phyloP scores from a whole-genome alignment of 495 filamentous ascomycete species.

The Penicillium cosmopolitanum region DNA sequence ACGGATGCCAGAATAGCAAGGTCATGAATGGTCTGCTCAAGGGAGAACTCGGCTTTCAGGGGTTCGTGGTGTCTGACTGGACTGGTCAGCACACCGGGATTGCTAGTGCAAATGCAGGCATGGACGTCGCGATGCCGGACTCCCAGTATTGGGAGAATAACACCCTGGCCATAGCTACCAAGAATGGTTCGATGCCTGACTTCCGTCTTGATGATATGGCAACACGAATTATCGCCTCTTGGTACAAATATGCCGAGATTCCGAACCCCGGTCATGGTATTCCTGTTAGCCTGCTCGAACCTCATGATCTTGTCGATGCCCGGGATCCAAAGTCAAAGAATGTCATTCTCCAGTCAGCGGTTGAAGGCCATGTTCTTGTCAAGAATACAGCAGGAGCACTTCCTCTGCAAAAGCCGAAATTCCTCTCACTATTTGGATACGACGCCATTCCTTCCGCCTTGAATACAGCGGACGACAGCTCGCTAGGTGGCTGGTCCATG shows the following conservation, averaged over 20 bases:
- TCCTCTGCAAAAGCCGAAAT: slow-evolving; percentile 60
- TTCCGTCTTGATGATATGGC: slow-evolving; percentile 61
- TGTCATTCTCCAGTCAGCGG: slow-evolving; percentile 57
- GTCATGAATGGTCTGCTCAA: slow-evolving; percentile 61
- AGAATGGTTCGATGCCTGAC: slow-evolving; percentile 48
- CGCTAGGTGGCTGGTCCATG: background rate
- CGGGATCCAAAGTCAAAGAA: slow-evolving; percentile 51
- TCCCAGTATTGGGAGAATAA: slow-evolving; percentile 48
- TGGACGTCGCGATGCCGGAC: slow-evolving; percentile 64
- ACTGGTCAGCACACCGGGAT: slow-evolving; percentile 60
- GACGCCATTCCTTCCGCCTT: slow-evolving; percentile 53
- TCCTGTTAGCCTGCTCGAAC: slow-evolving; percentile 64
- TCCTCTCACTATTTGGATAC: slow-evolving; percentile 70
- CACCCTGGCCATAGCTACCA: slow-evolving; percentile 54
- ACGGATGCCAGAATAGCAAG: slow-evolving; percentile 68
- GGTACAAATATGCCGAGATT: slow-evolving; percentile 72
- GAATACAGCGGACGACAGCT: slow-evolving; percentile 34
- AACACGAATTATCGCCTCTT: slow-evolving; percentile 75
- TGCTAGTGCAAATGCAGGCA: slow-evolving; percentile 54
- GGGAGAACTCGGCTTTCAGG: slow-evolving; percentile 61
- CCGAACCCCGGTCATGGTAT: slow-evolving; percentile 61
- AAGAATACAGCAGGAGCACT: slow-evolving; percentile 70
- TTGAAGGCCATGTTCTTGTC: slow-evolving; percentile 69
- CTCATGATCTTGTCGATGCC: slow-evolving; percentile 65
- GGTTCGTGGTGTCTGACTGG: slow-evolving; percentile 63